Percentiles rank a stretch among this genome's conserved stretches.
phyloP scores from a whole-genome alignment of 352 stramenopile species.

The Saprolegnia diclina region DNA sequence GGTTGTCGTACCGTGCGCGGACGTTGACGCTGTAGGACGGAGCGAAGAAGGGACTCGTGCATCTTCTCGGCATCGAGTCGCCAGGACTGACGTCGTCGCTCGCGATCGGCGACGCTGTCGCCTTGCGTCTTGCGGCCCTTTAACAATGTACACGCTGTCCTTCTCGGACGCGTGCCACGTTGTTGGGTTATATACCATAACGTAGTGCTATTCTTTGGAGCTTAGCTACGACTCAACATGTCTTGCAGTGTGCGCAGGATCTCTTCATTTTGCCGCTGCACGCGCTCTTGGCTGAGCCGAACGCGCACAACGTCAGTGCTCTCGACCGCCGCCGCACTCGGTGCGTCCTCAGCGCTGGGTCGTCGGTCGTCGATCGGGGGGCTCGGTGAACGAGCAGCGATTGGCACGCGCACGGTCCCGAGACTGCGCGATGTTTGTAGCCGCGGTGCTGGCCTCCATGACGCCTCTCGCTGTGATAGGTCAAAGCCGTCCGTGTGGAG shows the following conservation, averaged over 20 bases:
- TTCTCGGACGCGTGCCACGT: neutral
- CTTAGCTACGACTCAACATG: neutral
- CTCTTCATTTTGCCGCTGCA: neutral
- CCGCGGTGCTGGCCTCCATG: neutral
- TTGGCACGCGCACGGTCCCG: neutral
- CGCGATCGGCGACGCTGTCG: constrained; percentile 73
- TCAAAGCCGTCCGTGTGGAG: neutral
- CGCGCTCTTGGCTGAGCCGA: neutral
- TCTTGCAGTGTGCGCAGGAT: neutral
- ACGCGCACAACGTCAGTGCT: neutral
- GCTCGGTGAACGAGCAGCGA: neutral
- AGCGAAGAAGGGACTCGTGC: constrained; percentile 69
- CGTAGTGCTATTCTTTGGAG: neutral
- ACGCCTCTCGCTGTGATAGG: neutral
- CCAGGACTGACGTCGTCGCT: constrained; percentile 90
- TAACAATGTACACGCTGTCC: neutral
- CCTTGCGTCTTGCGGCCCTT: constrained; percentile 20
- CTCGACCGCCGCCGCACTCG: neutral
- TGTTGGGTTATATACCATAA: neutral
- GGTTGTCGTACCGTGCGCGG: constrained; percentile 35
- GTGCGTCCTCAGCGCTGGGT: too few relatives aligned
- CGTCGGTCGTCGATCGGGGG: neutral
- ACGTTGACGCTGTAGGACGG: constrained; percentile 42
- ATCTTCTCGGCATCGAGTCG: constrained; percentile 95
- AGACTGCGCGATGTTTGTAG: neutral